Base-by-base conservation (phyloP, 2,329 filamentous ascomycete species). In the Phaeosphaeriaceae sp. region DNA sequence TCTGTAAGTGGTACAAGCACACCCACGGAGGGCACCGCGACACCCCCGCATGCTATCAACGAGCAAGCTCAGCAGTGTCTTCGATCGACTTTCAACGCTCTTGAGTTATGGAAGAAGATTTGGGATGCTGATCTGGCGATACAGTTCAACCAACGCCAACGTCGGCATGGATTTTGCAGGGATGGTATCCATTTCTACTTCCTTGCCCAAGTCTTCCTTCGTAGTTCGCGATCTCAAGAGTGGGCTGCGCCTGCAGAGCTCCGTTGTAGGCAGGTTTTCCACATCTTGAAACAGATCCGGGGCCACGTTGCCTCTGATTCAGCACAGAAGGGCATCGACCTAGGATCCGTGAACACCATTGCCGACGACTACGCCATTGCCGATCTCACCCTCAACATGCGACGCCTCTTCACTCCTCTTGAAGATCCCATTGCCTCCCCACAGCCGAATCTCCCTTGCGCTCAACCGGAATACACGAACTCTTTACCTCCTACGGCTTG, bases 141-240 rank as follows among this genome's bases (percentile, higher is more conserved):
- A 30, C 87, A 91, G 64, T 90, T 89, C 53, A 83, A 85, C 6
- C 82, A 76, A 5, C 77, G 76, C n/a, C 81, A 81, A 41, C 78
- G 80, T 39, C 83, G 87, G 13, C 81, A 86, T 56, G 87, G 88
- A 0, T 90, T 90, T 70, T 89, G 84, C 45, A 77, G 87, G 41
- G 87, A 90, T 60, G 87, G 82, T 1, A 82, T 89, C 12, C 87
- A 89, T 61, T 90, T 87, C 68, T 90, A 87, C 74, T 90, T 85
- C 80, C 78, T 90, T 34, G 87, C 85, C 13, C 87, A 82, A 52
- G 81, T 84, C 61, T 79, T 89, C 63, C 73, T 90, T 45, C 83
- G 85, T 65, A 82, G 83, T 52, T 82, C 81, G 15, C 75, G 79
- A 20, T 66, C 76, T 11, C 72, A 77, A 23, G 82, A 87, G 57